Evolutionary conservation across 768 basidiomycete species (phyloP).

Genomic region (Kondoa subrosea): DNA sequence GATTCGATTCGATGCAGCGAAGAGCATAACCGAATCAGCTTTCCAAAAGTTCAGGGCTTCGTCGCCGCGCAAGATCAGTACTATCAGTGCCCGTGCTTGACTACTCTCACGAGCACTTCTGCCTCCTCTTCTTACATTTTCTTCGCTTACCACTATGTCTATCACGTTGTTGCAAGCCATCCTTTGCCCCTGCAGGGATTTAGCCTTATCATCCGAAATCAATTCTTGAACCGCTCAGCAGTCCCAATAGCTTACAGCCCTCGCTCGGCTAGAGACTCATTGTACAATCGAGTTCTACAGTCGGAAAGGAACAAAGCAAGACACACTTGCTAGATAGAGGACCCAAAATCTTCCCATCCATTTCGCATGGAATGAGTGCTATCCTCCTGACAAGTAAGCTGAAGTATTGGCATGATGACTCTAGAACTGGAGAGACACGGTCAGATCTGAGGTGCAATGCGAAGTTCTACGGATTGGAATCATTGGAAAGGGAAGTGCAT

Average conservation of each 20-base stretch:
- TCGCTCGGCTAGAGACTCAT: not conserved
- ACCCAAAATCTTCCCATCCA: not conserved
- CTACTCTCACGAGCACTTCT: not conserved
- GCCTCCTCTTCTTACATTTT: not conserved
- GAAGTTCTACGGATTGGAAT: not conserved
- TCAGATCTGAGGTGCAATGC: no score
- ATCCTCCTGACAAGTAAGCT: not conserved
- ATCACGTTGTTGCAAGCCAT: not conserved
- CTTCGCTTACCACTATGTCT: not conserved
- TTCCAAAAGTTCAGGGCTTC: not conserved
- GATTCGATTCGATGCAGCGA: not conserved
- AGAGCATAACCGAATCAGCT: not conserved
- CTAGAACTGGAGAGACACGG: no score
- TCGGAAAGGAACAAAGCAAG: not conserved
- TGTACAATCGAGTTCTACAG: not conserved
- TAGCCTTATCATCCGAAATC: no score
- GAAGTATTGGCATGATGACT: not conserved
- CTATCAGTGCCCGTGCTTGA: not conserved
- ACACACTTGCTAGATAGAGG: not conserved
- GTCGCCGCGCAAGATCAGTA: not conserved
- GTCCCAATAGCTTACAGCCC: not conserved
- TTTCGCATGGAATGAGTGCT: not conserved
- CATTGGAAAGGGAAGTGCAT: not conserved
- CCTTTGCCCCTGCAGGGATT: no score
- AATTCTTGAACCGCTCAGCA: not conserved